phyloP scores from a whole-genome alignment of 257 asterid species.

The Solanum piurae region DNA sequence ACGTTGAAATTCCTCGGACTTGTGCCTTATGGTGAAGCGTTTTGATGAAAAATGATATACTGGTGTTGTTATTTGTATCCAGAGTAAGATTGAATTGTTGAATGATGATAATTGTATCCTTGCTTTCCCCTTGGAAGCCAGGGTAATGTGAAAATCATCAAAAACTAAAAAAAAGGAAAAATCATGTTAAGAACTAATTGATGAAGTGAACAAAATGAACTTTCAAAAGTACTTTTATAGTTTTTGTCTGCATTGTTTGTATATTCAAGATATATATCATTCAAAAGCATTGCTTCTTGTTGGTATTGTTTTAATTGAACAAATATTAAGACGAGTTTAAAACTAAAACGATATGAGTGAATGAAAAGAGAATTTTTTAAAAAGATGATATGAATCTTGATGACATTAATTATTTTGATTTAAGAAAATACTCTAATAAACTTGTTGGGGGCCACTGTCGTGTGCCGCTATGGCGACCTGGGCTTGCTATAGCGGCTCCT shows the following conservation, averaged over 20 bases:
- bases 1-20: neutral
- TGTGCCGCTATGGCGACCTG: too few relatives aligned
- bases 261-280: neutral
- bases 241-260: neutral
- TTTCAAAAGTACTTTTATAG: too few relatives aligned
- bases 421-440: neutral
- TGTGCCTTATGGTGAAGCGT: neutral
- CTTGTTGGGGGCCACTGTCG: too few relatives aligned
- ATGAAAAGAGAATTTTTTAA: neutral
- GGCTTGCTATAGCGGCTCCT: too few relatives aligned
- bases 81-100: too few relatives aligned
- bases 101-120: too few relatives aligned
- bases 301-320: neutral
- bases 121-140: neutral
- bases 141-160: neutral
- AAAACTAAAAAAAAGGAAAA: neutral
- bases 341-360: neutral
- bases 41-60: neutral
- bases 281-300: neutral
- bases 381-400: neutral
- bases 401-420: too few relatives aligned
- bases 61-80: neutral
- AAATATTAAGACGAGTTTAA: neutral
- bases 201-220: too few relatives aligned
- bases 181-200: neutral